phyloP scores from a whole-genome alignment of 208 protist genomes.

The Leishmania martiniquensis region DNA sequence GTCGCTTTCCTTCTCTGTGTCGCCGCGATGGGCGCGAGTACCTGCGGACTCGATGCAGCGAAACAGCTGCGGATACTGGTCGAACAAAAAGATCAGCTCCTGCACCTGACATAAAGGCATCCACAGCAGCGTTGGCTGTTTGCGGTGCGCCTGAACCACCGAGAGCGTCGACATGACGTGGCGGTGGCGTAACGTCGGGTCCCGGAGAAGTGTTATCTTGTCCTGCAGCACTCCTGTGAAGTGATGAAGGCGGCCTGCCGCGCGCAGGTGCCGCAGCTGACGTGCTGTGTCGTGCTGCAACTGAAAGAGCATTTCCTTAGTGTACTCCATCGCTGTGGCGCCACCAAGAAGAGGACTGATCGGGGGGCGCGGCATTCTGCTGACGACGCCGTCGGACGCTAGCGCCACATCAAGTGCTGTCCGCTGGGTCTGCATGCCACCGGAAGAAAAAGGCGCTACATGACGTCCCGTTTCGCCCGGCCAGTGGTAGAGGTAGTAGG shows the following conservation, averaged over 20 bases:
- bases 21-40: neutral
- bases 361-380: neutral
- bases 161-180: slow-evolving; percentile 63
- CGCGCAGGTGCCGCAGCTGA: slow-evolving; percentile 62
- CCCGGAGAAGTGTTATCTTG: slow-evolving; percentile 19
- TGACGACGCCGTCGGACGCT: neutral
- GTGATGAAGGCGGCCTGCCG: slow-evolving; percentile 37
- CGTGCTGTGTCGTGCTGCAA: slow-evolving; percentile 78
- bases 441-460: neutral
- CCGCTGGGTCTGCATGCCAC: neutral
- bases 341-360: slow-evolving; percentile 9
- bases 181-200: slow-evolving; percentile 40
- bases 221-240: slow-evolving; percentile 52
- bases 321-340: slow-evolving; percentile 41
- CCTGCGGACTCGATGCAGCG: neutral
- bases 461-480: neutral
- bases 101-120: slow-evolving; percentile 83
- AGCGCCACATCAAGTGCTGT: slow-evolving; percentile 1
- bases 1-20: slow-evolving; percentile 30
- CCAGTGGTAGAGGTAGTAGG: slow-evolving; percentile 35
- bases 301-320: slow-evolving; percentile 54
- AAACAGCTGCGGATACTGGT: slow-evolving; percentile 44
- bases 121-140: slow-evolving; percentile 74
- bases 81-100: slow-evolving; percentile 65
- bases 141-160: slow-evolving; percentile 59